Conservation (phyloP, 2,329 filamentous ascomycete species). For the Penicillium sp. region DNA sequence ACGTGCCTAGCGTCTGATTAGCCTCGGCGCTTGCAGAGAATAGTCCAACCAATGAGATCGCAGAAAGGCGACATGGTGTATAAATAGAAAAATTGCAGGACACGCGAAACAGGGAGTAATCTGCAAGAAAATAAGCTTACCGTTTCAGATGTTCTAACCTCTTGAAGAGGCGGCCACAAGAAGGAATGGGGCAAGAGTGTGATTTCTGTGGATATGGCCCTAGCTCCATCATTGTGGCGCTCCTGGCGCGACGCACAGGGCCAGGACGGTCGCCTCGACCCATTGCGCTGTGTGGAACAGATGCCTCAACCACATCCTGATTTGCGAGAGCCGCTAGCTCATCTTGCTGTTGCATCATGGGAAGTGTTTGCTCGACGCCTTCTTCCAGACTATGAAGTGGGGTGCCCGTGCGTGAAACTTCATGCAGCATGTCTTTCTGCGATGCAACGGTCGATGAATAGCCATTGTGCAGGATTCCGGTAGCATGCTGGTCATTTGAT, state of each 20-base stretch:
- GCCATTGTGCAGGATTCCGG: constrained; percentile 65
- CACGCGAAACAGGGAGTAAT: not conserved
- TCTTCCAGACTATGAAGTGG: constrained; percentile 80
- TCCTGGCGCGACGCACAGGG: constrained; percentile 83
- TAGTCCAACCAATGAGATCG: constrained; percentile 27
- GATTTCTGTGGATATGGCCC: constrained; percentile 96
- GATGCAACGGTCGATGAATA: constrained; percentile 67
- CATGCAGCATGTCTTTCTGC: constrained; percentile 72
- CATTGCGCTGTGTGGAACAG: constrained; percentile 54
- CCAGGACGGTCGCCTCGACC: constrained; percentile 61
- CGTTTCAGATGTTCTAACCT: constrained; percentile 98
- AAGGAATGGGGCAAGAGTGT: constrained; percentile 98
- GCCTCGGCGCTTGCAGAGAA: constrained; percentile 48
- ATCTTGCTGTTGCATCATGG: constrained; percentile 50
- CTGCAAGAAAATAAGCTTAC: constrained; percentile 55
- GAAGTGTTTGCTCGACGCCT: constrained; percentile 68
- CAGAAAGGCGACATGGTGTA: constrained; percentile 9
- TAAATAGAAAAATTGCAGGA: constrained; percentile 21
- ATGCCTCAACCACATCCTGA: constrained; percentile 57
- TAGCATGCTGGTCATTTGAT: constrained; percentile 72
- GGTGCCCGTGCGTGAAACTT: constrained; percentile 83
- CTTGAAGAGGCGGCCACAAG: constrained; percentile 96
- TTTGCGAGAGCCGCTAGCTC: constrained; percentile 62
- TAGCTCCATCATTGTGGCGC: constrained; percentile 93
- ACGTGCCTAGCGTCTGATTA: constrained; percentile 72